A percentile compares a stretch with the other conserved stretches of the same genome.
phyloP scores from a whole-genome alignment of 2,329 filamentous ascomycete genomes.

The Sarocladium brachiariae region DNA sequence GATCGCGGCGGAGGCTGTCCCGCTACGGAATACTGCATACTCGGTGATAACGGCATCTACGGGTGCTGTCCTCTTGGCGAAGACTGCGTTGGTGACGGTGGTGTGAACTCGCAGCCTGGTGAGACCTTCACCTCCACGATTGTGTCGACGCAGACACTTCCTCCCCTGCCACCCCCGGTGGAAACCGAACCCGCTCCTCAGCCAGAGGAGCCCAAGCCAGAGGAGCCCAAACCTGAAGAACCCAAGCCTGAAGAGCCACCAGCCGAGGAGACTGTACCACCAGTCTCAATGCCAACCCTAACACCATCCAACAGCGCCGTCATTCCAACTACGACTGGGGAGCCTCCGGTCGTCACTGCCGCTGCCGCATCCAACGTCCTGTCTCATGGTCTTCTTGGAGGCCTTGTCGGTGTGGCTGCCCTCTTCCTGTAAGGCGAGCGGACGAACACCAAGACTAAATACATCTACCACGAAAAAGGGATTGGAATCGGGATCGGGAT shows the following conservation, averaged over 20 bases:
- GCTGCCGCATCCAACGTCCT: background rate
- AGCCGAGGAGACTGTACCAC: background rate
- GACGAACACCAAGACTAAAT: no score
- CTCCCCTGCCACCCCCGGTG: background rate
- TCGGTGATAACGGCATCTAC: conserved; percentile 17
- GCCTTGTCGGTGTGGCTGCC: background rate
- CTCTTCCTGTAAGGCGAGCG: background rate
- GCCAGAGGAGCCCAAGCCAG: background rate
- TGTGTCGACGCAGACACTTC: background rate
- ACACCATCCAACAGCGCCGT: background rate
- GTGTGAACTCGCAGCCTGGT: conserved; percentile 13
- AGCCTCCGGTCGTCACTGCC: background rate
- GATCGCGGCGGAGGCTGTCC: conserved; percentile 21
- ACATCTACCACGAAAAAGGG: background rate
- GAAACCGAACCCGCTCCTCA: background rate
- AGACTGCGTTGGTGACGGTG: conserved; percentile 20
- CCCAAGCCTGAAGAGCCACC: background rate
- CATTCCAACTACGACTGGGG: background rate
- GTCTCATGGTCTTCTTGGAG: background rate
- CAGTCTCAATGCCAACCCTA: background rate
- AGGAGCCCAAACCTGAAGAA: background rate
- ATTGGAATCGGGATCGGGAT: background rate
- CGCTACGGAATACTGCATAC: conserved; percentile 17
- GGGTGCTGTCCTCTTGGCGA: conserved; percentile 23
- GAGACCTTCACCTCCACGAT: background rate